Conservation (phyloP, 2,329 filamentous ascomycete species). For the Colletotrichum sp. region DNA sequence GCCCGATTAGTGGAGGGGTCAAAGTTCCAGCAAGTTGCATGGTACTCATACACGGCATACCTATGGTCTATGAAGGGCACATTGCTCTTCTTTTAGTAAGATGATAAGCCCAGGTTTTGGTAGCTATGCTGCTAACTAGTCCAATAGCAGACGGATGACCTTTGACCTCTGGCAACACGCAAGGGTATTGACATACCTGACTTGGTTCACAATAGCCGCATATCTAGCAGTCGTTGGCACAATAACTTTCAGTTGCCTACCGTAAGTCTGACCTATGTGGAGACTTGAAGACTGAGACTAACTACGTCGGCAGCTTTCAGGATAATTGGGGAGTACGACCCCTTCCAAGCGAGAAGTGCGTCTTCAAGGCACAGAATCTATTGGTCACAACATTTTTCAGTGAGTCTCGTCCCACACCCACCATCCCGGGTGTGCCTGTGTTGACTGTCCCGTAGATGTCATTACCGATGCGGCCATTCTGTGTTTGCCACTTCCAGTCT, state of each 20-base stretch:
- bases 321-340: slow-evolving; percentile 11
- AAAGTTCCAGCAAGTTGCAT: slow-evolving; percentile 39
- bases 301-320: not conserved
- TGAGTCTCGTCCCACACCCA: not conserved
- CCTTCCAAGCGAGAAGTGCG: slow-evolving; percentile 19
- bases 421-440: not conserved
- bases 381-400: slow-evolving; percentile 23
- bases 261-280: not conserved
- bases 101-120: no score
- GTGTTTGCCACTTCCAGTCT: not conserved
- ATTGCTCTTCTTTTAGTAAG: slow-evolving; percentile 29
- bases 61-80: slow-evolving; percentile 38
- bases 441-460: not conserved
- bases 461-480: slow-evolving; percentile 8
- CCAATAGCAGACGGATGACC: slow-evolving; percentile 25
- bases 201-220: not conserved
- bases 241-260: slow-evolving; percentile 2
- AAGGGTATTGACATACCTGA: not conserved
- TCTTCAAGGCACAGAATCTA: slow-evolving; percentile 25
- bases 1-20: slow-evolving; percentile 33
- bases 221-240: slow-evolving; percentile 8
- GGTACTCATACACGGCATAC: slow-evolving; percentile 41
- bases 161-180: slow-evolving; percentile 27
- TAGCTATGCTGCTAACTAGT: not conserved
- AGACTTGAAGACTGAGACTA: no score